Evolutionary conservation across 495 filamentous ascomycete species (phyloP), one percentile per base, ranked within the genome.

Genomic region (Margaritispora aquatica): DNA sequence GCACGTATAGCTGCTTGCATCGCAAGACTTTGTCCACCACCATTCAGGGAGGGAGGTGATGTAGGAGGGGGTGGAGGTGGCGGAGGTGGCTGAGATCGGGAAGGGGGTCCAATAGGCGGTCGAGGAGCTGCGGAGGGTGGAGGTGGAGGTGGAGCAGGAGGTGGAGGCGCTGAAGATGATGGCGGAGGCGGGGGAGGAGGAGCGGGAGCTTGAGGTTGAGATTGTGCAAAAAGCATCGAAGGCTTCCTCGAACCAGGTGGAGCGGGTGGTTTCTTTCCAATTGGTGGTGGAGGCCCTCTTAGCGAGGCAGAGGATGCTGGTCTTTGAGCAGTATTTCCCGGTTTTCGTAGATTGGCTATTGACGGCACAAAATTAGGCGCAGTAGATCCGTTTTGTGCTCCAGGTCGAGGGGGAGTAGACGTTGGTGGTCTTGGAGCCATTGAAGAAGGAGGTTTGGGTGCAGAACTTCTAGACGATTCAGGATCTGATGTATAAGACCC

Each of bases 401-500:
- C 59, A 24, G 67, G 76, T 51, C 66, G 80, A 47, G 86, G 89
- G 50, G 84, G 76, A 34, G 77, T 68, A 27, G 67, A 75, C 29
- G 74, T 74, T 36, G 83, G 92, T 51, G 82, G 85, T 66, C 74
- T 84, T 22, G 87, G 86, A 48, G 84, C 84, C 48, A 80, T 74
- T 56, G 74, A 75, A 48, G 69, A 66, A n/a, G 86, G 87, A 34
- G 77, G 77, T 66, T 77, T 86, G 1, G 84, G 83, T 21, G 75
- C 79, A 57, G 77, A 74, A 59, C 68, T 72, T 61, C 72, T 68
- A 48, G 81, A 79, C n/a, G 78, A 77, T 63, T 95, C 90, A 13
- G 88, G 83, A 62, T 95, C 90, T 31, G 90, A 90, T 23, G 86
- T 75, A 66, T 96, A 94, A 54, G 65, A 64, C 9, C 90, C 83